Evolutionary conservation across 345 rosid species (phyloP).

Genomic region (Draba incana): DNA sequence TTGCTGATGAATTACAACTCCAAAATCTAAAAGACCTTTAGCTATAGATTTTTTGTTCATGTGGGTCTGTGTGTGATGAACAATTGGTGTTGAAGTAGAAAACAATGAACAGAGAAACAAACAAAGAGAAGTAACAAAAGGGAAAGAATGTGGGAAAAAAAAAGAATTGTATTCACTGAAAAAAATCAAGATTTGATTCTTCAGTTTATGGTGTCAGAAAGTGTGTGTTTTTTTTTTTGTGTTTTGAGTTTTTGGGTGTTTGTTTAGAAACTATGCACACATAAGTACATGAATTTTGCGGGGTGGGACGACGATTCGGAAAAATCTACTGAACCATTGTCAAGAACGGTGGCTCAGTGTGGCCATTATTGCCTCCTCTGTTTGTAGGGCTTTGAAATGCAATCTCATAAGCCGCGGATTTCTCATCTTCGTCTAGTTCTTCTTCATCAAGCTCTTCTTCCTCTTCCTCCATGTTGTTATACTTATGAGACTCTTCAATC

Average conservation of each 20-base stretch:
- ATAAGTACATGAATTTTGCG: constrained; percentile 43
- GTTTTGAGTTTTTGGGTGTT: constrained; percentile 28
- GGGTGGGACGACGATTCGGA: background rate
- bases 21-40: constrained; percentile 39
- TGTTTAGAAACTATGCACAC: constrained; percentile 48
- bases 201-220: constrained; percentile 36
- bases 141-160: constrained; percentile 35
- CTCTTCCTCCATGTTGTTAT: constrained; percentile 43
- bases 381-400: constrained; percentile 55
- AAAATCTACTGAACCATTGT: constrained; percentile 58
- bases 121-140: constrained; percentile 32
- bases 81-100: constrained; percentile 37
- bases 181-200: constrained; percentile 18
- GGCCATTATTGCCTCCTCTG: constrained; percentile 63
- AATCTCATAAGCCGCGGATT: constrained; percentile 56
- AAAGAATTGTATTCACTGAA: constrained; percentile 40
- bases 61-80: constrained; percentile 29
- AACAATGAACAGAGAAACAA: constrained; percentile 37
- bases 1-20: constrained; percentile 44
- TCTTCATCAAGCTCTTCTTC: constrained; percentile 51
- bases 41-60: constrained; percentile 42
- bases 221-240: constrained; percentile 32
- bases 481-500: constrained; percentile 50
- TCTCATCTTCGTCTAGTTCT: constrained; percentile 52
- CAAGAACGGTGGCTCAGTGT: constrained; percentile 51